Conservation (phyloP, 2,329 filamentous ascomycete species). For the Colletotrichum tropicale region DNA sequence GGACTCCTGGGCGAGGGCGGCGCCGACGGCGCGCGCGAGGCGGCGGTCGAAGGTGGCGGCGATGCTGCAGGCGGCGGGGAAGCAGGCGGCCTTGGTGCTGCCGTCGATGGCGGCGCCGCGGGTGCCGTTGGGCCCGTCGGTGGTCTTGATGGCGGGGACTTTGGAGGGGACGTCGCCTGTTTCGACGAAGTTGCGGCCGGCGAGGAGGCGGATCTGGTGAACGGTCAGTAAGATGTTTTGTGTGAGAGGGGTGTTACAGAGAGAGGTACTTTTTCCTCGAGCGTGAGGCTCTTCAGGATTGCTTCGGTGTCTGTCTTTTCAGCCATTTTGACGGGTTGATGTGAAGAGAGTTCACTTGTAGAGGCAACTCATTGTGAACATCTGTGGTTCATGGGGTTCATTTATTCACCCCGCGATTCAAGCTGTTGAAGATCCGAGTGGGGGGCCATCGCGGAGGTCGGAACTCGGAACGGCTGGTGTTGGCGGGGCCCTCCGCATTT, state of each 20-base stretch:
- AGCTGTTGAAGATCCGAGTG: not conserved
- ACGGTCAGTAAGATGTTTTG: not conserved
- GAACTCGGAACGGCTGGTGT: constrained; percentile 7
- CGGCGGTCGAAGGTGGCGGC: constrained; percentile 75
- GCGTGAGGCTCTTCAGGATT: constrained; percentile 31
- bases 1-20: constrained; percentile 75
- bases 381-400: not conserved
- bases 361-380: not conserved
- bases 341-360: not conserved
- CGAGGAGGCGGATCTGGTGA: constrained; percentile 16
- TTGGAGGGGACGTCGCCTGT: constrained; percentile 5
- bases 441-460: not conserved
- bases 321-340: not conserved
- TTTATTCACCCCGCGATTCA: not conserved
- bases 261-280: constrained; percentile 31
- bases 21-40: constrained; percentile 69
- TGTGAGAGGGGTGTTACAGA: not conserved
- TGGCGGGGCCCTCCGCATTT: not conserved
- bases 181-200: constrained; percentile 18
- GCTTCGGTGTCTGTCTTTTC: constrained; percentile 21
- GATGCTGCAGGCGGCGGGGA: constrained; percentile 73
- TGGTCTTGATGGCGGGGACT: constrained; percentile 16
- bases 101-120: constrained; percentile 20
- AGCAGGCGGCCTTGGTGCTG: constrained; percentile 35
- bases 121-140: constrained; percentile 20